Percentiles rank a stretch among this genome's conserved stretches.
Evolutionary conservation across 1,284 basidiomycete genomes (phyloP).

Genomic region (Rhodotorula sp.): DNA sequence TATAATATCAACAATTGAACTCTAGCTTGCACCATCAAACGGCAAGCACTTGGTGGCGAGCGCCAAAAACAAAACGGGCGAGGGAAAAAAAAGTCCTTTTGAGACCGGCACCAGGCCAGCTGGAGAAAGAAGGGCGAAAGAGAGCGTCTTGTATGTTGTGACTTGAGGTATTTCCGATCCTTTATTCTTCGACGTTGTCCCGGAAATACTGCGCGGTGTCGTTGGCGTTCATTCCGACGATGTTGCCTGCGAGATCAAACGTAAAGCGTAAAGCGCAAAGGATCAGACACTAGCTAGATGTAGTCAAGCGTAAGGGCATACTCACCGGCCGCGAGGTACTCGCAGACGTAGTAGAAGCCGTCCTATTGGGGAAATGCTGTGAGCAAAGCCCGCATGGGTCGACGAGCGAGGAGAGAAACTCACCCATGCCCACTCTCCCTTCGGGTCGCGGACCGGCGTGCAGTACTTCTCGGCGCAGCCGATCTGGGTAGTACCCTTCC

Average conservation of each 20-base stretch:
- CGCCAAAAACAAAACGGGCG: background rate
- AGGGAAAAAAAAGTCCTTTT: background rate
- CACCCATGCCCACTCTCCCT: conserved; percentile 1
- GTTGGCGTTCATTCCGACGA: conserved; percentile 3
- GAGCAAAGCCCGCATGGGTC: background rate
- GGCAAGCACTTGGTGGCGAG: background rate
- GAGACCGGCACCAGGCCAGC: background rate
- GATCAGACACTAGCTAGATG: no score
- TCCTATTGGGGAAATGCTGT: background rate
- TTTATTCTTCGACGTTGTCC: conserved; percentile 7
- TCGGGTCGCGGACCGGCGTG: background rate
- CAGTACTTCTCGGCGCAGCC: conserved; percentile 12
- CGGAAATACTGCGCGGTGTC: conserved; percentile 10
- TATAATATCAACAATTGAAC: background rate
- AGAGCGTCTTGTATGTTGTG: background rate
- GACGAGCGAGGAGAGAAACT: background rate
- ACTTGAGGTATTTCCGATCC: no score
- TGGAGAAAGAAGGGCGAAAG: background rate
- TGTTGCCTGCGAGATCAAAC: conserved; percentile 15
- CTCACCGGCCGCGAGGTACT: background rate
- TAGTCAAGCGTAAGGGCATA: background rate
- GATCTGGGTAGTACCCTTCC: conserved; percentile 21
- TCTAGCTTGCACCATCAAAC: background rate
- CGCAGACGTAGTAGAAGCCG: conserved; percentile 25
- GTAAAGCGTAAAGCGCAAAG: background rate